Base-by-base conservation (phyloP, 768 basidiomycete species). In the Phylloporus scabripes region DNA sequence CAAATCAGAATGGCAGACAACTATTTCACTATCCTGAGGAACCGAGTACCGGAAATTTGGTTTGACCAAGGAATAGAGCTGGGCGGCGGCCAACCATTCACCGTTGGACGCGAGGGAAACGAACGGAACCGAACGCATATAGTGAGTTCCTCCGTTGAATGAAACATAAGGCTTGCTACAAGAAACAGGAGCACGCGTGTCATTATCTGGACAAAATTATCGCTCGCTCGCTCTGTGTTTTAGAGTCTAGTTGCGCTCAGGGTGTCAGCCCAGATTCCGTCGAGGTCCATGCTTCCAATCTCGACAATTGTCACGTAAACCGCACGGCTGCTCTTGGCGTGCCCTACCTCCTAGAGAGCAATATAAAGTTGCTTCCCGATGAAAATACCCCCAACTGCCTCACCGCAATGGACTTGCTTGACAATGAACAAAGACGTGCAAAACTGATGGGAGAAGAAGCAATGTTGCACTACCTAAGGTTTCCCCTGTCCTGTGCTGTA, bases 1-100 rank as follows among this genome's bases (percentile, higher is more conserved):
- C 74, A 82, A 53, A 65, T 72, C 57, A 72, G 75, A 54, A 85
- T 83, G 82, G 80, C 83, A 4, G 85, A 86, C 59, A 86, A 86
- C 52, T 84, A 83, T 55, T 86, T 77, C 58, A 71, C 81, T 1
- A 67, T 86, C 43, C 63, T 85, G 41, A 70, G 67, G 47, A 85
- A 84, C 59, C 63, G 61, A 17, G 58, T 77, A 34, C 76, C 82
- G 1, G 81, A 83, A 60, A 64, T 75, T 9, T 85, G 83, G 82
- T 77, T 83, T 48, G 80, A 82, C 53, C 75, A 79, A 52, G 78
- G 78, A n/a, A 74, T 81, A 39, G 74, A 76, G 49, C 71, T 86
- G 4, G 78, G 72, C 31, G 81, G 80, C 4, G 81, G 80, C 0
- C 66, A 79, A 45, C 73, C 81, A 7, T 87, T 86, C 58, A 85